Evolutionary conservation across 2,329 filamentous ascomycete species (phyloP), one percentile per base, ranked within the genome.

Genomic region (Fusarium piperis): DNA sequence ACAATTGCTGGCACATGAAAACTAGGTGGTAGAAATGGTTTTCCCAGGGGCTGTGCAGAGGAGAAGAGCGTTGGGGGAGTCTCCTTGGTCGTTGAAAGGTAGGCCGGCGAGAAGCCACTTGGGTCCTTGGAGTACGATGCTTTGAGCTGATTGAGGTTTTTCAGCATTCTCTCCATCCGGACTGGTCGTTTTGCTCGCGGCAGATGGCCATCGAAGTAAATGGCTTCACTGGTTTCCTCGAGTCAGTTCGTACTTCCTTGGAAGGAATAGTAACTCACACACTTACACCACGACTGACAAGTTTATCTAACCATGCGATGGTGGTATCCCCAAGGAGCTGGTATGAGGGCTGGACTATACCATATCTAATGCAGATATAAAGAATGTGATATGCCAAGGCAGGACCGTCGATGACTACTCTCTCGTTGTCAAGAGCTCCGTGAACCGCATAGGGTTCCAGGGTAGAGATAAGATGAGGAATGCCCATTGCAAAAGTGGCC

Each of bases 121-220:
- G 70, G 63, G 36, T 76, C 78, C 38, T 78, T 76, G 9, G 80
- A 80, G 38, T 79, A 77, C 65, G 86, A 85, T 52, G 87, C 84
- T 3, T 81, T 79, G 39, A 95, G 81, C 23, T 88, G 85, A 5
- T 82, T 81, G 9, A 92, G 88, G 23, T 85, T 88, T 20, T 84
- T 85, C 56, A 89, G 83, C 36, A 93, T 84, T 35, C 94, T 87
- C 11, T 86, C 80, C 57, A 91, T 81, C 6, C 94, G 88, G 8
- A 90, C 88, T 0, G 82, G 78, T 35, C 86, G 85, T 78, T 97
- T 97, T 6, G 84, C 80, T 0, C 79, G 65, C 0, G 95, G 95
- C 1, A 98, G 85, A 62, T 89, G 91, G 15, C 94, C 94, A 79
- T 98, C 95, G 75, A 98, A 98, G 78, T 92, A 94, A 59, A 98